Evolutionary conservation across 208 protist genomes (phyloP), one percentile per base, ranked within the genome.

Genomic region (Blastocrithidia nonstop): DNA sequence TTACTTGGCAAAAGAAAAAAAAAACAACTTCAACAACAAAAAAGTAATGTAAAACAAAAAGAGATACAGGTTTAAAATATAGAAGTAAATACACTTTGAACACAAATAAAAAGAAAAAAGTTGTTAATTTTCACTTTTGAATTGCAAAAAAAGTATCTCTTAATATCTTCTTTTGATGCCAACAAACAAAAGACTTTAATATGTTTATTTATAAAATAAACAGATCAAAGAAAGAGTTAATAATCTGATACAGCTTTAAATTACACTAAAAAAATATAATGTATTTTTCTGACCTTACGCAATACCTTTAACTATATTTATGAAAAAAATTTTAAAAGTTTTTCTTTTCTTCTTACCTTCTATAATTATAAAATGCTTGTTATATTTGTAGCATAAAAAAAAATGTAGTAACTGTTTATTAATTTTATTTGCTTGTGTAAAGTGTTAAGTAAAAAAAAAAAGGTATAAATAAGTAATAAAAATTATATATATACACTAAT

Each of bases 221-320:
- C 11, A 6, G 36, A 40, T 13, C 25, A 1, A 40, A 40, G 1
- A 8, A 9, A 13, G 36, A 35, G 13, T n/a, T 35, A 35, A 35
- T 35, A 13, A 35, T n/a, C 29, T 35, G 13, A 16, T 35, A 16
- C 15, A 16, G 13, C 13, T 35, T 35, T 35, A 16, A 35, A 13
- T 16, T 35, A 35, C 15, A 35, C 13, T 35, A 35, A 35, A 35
- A 35, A 35, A 35, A 35, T n/a, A n/a, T n/a, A n/a, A n/a, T n/a
- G n/a, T n/a, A n/a, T n/a, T n/a, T n/a, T n/a, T n/a, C n/a, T n/a
- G n/a, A n/a, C n/a, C n/a, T n/a, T n/a, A n/a, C n/a, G n/a, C n/a
- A n/a, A n/a, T n/a, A n/a, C n/a, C n/a, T n/a, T n/a, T n/a, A 13
- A 35, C 29, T 35, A 15, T 35, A 15, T 35, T 35, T 35, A 35